Conservation (phyloP, 768 basidiomycete genomes). For the Serendipita sp. region DNA sequence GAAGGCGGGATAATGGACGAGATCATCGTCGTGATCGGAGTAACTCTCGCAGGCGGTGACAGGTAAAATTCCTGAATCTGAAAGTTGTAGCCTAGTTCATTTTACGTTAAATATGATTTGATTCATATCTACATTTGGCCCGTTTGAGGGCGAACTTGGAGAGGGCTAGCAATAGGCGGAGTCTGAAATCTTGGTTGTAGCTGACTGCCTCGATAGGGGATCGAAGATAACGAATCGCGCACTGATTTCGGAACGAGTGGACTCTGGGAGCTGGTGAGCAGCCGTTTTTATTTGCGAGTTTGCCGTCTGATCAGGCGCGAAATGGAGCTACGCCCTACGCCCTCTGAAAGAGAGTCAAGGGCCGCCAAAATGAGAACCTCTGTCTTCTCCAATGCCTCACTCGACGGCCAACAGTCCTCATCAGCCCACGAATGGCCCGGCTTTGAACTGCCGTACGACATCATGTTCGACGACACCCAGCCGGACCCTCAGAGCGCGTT, state of each 20-base stretch:
- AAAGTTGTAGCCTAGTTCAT: too few species aligned
- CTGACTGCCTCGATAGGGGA: too few species aligned
- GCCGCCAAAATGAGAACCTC: not conserved
- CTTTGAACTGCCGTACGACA: slow-evolving; percentile 3
- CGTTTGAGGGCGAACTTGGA: too few species aligned
- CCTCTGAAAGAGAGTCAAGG: not conserved
- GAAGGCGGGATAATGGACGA: not conserved
- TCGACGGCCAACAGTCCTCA: not conserved
- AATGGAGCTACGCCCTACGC: too few species aligned
- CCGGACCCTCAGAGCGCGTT: not conserved
- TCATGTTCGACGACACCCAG: slow-evolving; percentile 4
- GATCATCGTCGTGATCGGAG: not conserved
- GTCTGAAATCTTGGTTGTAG: too few species aligned
- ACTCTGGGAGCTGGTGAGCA: not conserved
- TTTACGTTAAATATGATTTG: too few species aligned
- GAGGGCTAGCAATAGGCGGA: too few species aligned
- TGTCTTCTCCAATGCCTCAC: slow-evolving; percentile 3
- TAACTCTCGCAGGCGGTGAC: not conserved
- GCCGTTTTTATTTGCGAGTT: not conserved
- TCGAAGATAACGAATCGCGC: too few species aligned
- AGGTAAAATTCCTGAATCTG: too few species aligned
- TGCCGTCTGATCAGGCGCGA: not conserved
- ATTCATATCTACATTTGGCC: too few species aligned
- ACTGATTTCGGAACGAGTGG: not conserved
- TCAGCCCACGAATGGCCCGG: not conserved